Evolutionary conservation across 1,284 basidiomycete species (phyloP), one percentile per base, ranked within the genome.

Genomic region (Apiotrichum sp.): DNA sequence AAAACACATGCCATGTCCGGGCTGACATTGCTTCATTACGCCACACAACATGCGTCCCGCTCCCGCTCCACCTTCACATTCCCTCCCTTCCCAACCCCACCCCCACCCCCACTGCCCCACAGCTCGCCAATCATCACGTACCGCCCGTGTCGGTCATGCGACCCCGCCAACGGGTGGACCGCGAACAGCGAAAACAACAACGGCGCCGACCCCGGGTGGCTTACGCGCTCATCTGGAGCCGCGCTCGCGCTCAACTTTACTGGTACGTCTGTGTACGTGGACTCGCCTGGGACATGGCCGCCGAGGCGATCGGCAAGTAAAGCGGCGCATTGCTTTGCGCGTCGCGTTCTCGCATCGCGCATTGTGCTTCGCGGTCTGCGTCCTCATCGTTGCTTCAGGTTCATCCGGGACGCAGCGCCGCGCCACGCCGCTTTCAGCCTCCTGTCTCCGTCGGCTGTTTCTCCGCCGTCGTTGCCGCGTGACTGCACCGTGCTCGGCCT

Each of bases 71-170:
- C 38, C n/a, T 13, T 32, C 33, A 5, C 7, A 14, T 6, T 33
- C 13, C 42, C 22, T 22, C 13, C 36, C 13, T 38, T 38, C 36
- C 7, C 36, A 38, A 38, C 36, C 36, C 8, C 36, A 13, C 13
- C 36, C 36, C 36, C 7, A 38, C 36, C 36, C 36, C 8, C 36
- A 38, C 13, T 38, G 36, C 36, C 8, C 36, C 7, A 38, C 59
- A 70, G 68, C 48, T 69, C 69, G 5, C 66, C 70, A 8, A 49
- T 68, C 5, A 59, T 72, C 52, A 29, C 34, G 2, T 70, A 67
- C 50, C 36, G 40, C n/a, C 68, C 70, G 33, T 69, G 68, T 49
- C 64, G 58, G n/a, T 46, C 41, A n/a, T 70, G 69, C 49, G 46
- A 53, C 36, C 36, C 8, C 36, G 13, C 36, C 35, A 52, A 13